Conservation (phyloP, 2,329 filamentous ascomycete genomes). For the Aspergillus sp. region DNA sequence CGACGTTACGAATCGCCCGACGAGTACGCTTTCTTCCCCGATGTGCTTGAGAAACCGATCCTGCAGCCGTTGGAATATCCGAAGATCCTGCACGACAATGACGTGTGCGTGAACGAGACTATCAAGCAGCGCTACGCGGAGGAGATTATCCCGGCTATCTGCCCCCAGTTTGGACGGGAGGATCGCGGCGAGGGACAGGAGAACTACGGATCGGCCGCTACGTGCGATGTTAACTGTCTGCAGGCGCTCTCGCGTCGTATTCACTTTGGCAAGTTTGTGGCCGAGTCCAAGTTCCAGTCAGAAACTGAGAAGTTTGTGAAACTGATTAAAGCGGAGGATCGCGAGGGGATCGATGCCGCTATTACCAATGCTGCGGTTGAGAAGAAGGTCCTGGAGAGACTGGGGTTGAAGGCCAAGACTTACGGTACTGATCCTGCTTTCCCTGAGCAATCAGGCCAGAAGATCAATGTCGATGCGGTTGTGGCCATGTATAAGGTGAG, state of each 20-base stretch:
- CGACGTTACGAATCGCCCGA: constrained; percentile 94
- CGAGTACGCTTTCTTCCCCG: constrained; percentile 95
- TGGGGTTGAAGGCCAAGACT: constrained; percentile 83
- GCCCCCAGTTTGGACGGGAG: constrained; percentile 65
- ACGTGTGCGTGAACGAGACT: constrained; percentile 83
- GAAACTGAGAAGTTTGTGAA: constrained; percentile 75
- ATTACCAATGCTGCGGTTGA: constrained; percentile 91
- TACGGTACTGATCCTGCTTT: constrained; percentile 86
- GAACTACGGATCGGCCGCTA: constrained; percentile 91
- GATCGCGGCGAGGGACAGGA: constrained; percentile 83
- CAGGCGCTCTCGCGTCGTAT: constrained; percentile 87
- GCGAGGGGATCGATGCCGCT: constrained; percentile 75
- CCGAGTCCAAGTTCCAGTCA: constrained; percentile 87
- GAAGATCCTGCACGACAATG: constrained; percentile 77
- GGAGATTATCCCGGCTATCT: constrained; percentile 77
- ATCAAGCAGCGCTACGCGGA: constrained; percentile 83
- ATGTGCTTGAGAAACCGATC: constrained; percentile 71
- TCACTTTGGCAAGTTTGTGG: constrained; percentile 98
- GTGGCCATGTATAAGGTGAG: constrained; percentile 73
- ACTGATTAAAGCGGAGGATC: constrained; percentile 76
- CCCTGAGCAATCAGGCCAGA: constrained; percentile 45
- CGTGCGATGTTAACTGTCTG: constrained; percentile 82
- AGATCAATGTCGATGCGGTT: constrained; percentile 90
- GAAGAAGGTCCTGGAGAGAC: constrained; percentile 79
- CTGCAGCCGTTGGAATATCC: constrained; percentile 88